Base-by-base conservation (phyloP, 1,284 basidiomycete species). In the Trametes versicolor region DNA sequence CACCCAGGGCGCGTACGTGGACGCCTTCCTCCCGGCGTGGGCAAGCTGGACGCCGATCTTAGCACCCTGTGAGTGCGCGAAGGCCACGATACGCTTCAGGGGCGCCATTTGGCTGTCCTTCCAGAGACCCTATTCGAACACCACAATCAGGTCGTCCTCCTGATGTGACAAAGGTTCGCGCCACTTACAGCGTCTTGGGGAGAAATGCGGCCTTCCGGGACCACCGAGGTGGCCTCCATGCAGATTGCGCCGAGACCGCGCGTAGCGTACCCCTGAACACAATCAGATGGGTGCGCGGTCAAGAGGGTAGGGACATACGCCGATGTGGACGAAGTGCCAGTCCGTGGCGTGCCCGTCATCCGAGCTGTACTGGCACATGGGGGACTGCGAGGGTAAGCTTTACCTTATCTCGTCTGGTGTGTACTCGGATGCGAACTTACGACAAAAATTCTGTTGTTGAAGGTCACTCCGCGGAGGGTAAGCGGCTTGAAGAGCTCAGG, bases 1-100 rank as follows among this genome's bases (percentile, higher is more conserved):
- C 29, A 88, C 76, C 88, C 88, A 92, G 0, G 89, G 87, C 0
- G 86, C 81, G 13, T 80, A 70, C 0, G 81, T 83, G 10, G 84
- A 85, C 0, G 88, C 88, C 77, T 95, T 95, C 29, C 93, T 80
- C 0, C 94, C 94, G 0, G 92, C 92, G 72, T 96, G 94, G 0
- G 87, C 88, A 17, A 97, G 84, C 76, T 97, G 95, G 56, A 97
- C 86, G 9, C 88, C 94, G 23, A 95, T 87, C 66, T 86, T 84
- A 64, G 88, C 81, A 58, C 85, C 83, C 69, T 94, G 87, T 1
- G 87, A 84, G 75, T 95, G 93, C 25, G 90, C 87, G 64, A 93
- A 94, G 48, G 90, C 85, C 67, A 93, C 89, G 65, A 96, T 85
- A 39, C 88, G 81, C 72, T 88, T 85, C 60, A 93, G 82, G 0